Conservation (phyloP, 2,329 filamentous ascomycete genomes). For the Colletotrichum sp. region DNA sequence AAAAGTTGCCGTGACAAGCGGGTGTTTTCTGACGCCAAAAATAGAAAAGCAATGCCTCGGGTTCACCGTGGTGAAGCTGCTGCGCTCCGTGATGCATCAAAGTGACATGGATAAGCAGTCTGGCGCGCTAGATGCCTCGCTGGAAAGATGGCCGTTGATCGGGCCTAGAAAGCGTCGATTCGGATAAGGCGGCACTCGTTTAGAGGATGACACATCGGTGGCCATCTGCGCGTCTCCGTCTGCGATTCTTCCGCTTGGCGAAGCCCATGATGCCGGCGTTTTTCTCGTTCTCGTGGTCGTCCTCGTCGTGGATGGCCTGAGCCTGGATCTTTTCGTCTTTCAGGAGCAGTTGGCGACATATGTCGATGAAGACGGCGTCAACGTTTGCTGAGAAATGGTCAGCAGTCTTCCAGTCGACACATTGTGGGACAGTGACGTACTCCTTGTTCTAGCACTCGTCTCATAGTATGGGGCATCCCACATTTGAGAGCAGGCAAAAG, state of each 20-base stretch:
- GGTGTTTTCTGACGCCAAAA: not conserved
- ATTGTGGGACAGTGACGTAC: slow-evolving; percentile 40
- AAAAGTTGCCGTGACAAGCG: not conserved
- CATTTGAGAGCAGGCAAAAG: slow-evolving; percentile 82
- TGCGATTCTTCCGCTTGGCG: slow-evolving; percentile 33
- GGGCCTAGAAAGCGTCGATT: not conserved
- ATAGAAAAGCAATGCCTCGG: not conserved
- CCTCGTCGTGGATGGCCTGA: slow-evolving; percentile 40
- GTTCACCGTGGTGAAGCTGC: not conserved
- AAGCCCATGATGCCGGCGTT: slow-evolving; percentile 39
- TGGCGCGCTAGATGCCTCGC: not conserved
- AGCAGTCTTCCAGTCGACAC: slow-evolving; percentile 19
- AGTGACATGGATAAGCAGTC: not conserved
- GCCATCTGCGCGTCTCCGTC: slow-evolving; percentile 28
- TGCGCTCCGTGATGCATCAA: not conserved
- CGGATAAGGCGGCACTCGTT: not conserved
- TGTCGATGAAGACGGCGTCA: slow-evolving; percentile 86
- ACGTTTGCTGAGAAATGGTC: slow-evolving; percentile 69
- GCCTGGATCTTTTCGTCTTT: slow-evolving; percentile 63
- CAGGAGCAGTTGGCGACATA: slow-evolving; percentile 82
- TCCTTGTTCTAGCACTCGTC: slow-evolving; percentile 80
- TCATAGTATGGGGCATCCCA: slow-evolving; percentile 95
- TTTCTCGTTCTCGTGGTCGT: slow-evolving; percentile 48
- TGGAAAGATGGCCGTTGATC: not conserved
- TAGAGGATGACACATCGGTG: slow-evolving; percentile 28